Conservation (phyloP, 1,284 basidiomycete genomes). For the Cryptococcus sp. region DNA sequence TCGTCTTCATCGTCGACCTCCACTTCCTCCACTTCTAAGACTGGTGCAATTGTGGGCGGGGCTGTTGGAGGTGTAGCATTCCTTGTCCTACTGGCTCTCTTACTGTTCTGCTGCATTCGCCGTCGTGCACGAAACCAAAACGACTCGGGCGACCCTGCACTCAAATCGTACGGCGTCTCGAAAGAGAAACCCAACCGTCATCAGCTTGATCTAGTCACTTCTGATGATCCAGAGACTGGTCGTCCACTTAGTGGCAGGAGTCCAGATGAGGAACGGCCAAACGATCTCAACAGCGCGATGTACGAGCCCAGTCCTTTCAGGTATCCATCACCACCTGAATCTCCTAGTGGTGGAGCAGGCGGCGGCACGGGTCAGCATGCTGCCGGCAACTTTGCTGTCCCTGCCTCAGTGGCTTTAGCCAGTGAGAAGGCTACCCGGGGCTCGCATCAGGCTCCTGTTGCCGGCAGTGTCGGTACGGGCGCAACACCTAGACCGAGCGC, state of each 20-base stretch:
- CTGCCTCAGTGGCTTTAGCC: conserved; percentile 9
- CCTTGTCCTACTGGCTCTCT: conserved; percentile 32
- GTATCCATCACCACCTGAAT: conserved; percentile 33
- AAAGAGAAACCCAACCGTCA: conserved; percentile 13
- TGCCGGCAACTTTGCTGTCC: conserved; percentile 11
- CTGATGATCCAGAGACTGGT: conserved; percentile 3
- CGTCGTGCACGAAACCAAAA: conserved; percentile 19
- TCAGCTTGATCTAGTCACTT: not conserved
- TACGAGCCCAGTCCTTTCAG: conserved; percentile 39
- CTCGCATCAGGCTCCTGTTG: not conserved
- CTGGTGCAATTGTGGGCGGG: conserved; percentile 46
- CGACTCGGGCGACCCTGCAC: conserved; percentile 14
- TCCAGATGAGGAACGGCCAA: conserved; percentile 8
- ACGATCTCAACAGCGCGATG: conserved; percentile 21
- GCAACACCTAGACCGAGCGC: conserved; percentile 6
- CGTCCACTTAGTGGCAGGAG: not conserved
- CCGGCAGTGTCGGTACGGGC: not conserved
- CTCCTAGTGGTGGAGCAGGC: not conserved
- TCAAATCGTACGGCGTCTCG: conserved; percentile 30
- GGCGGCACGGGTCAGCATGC: conserved; percentile 1
- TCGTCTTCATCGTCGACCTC: not conserved
- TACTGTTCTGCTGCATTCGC: conserved; percentile 39
- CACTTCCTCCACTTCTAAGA: conserved; percentile 5
- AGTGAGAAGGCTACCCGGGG: conserved; percentile 9
- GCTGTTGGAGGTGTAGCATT: conserved; percentile 45